Percentiles rank a stretch among this genome's conserved stretches.
phyloP scores from a whole-genome alignment of 345 rosid genomes.

The Eucalyptus tenuipes region DNA sequence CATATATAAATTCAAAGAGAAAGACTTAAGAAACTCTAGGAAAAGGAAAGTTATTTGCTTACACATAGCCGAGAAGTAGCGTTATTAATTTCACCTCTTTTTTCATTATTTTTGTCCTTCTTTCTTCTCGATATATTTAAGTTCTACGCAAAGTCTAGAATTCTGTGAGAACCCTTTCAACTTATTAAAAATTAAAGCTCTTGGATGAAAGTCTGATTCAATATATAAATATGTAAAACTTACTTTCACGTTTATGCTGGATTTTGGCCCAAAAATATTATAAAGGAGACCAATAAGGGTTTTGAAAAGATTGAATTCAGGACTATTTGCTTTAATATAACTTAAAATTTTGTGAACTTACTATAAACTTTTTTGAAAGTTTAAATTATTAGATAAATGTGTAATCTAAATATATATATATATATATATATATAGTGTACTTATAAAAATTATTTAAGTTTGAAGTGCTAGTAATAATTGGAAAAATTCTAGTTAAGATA shows the following conservation, averaged over 20 bases:
- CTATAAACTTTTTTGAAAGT: neutral
- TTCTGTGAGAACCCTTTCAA: neutral
- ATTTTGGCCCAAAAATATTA: neutral
- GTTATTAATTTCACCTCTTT: neutral
- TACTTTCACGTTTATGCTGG: neutral
- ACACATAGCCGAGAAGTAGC: neutral
- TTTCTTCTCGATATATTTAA: neutral
- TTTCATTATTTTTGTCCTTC: neutral
- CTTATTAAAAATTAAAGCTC: neutral
- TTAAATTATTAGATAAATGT: neutral
- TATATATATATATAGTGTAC: too few species aligned
- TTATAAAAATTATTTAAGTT: neutral
- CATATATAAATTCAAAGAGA: neutral
- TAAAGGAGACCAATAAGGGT: neutral
- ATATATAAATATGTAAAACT: neutral
- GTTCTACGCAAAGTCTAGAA: neutral
- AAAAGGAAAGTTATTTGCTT: neutral
- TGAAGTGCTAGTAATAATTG: neutral
- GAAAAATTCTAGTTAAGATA: neutral
- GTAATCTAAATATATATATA: neutral
- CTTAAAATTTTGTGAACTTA: neutral
- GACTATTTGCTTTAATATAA: neutral
- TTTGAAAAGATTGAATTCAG: neutral
- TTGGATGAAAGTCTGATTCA: fast-evolving
- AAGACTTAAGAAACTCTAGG: neutral